Evolutionary conservation across 257 asterid species (phyloP), one percentile per base, ranked within the genome.

Genomic region (Paulownia fortunei): DNA sequence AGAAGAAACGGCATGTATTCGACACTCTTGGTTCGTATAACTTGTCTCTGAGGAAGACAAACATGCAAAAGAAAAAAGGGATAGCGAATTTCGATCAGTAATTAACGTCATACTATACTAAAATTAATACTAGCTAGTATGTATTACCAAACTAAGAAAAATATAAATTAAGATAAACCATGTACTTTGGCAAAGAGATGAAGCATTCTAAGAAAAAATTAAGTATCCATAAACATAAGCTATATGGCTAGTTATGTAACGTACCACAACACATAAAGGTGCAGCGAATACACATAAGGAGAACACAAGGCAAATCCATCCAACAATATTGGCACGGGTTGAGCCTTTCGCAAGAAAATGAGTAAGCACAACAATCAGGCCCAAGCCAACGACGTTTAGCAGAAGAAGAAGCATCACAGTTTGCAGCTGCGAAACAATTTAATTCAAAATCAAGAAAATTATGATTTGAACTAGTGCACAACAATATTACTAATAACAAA

Each of bases 1-100:
- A 85, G 82, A 16, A 87, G 90, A 69, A 91, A 84, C 46, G 97
- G 92, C 94, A 91, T 91, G 83, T 83, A 88, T 30, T 91, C 88
- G 0, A 91, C 94, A 55, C 92, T 91, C 72, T 79, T 91, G 21
- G 89, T 89, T 19, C 82, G 81, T 30, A 91, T 87, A 23, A 91
- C 97, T 84, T 86, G 84, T 84, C 87, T 85, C 97, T 91, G 84
- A 49, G 13, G 24, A 39, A 10, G 0, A 36, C 37, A 72, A 1
- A 21, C 37, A 41, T 12, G 0, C 51, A 39, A 41, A 30, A 19
- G 8, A 32, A 30, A 15, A n/a, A n/a, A n/a, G n/a, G n/a, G n/a
- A n/a, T n/a, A n/a, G n/a, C n/a, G n/a, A n/a, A n/a, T n/a, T n/a
- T n/a, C n/a, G n/a, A n/a, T n/a, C n/a, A n/a, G n/a, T 59, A 27